Conservation (phyloP, 257 asterid genomes). For the Haberlea rhodopensis region DNA sequence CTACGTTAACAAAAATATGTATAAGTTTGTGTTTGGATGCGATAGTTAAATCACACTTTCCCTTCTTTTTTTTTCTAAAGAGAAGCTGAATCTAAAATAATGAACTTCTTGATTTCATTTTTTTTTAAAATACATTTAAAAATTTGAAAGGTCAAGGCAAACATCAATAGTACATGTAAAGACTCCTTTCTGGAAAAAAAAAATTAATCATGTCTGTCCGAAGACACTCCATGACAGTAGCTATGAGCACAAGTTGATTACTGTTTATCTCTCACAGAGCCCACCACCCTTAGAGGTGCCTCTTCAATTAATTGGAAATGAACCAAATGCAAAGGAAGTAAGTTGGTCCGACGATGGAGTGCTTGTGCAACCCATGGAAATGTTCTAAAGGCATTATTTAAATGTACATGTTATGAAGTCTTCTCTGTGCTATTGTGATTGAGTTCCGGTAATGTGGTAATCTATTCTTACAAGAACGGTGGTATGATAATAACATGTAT, state of each 20-base stretch:
- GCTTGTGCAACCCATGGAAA: conserved; percentile 60
- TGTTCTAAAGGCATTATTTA: conserved; percentile 53
- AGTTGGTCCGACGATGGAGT: conserved; percentile 82
- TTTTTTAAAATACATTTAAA: not conserved
- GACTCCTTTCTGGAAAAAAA: too few species aligned
- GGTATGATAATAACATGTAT: not conserved
- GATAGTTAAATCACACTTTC: not conserved
- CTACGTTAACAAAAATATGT: not conserved
- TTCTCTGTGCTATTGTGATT: not conserved
- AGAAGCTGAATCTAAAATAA: not conserved
- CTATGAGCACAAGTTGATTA: not conserved
- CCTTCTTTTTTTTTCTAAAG: not conserved
- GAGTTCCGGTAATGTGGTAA: not conserved
- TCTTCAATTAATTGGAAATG: conserved; percentile 64
- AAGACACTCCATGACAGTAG: not conserved
- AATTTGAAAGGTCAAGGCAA: too few species aligned
- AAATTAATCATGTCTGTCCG: not conserved
- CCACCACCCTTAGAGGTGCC: conserved; percentile 87
- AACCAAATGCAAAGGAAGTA: conserved; percentile 49
- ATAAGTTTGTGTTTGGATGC: not conserved
- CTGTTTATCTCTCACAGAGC: conserved; percentile 40
- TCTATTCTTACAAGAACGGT: not conserved
- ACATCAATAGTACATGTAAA: not conserved
- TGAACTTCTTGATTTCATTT: not conserved
- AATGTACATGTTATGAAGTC: not conserved